Evolutionary conservation across 345 rosid species (phyloP).

Genomic region (Citrus medica): DNA sequence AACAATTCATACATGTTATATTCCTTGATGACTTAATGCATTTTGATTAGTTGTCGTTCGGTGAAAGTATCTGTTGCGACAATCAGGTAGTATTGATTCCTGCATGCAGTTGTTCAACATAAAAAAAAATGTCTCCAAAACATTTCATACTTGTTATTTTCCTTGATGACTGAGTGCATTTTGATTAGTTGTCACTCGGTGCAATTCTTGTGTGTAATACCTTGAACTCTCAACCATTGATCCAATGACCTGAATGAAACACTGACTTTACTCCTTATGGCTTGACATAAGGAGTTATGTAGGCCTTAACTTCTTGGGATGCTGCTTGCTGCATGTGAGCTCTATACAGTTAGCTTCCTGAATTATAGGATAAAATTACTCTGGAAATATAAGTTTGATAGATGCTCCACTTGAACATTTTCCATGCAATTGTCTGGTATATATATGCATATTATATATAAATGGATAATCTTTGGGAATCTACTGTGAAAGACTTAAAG

Average conservation of each 20-base stretch:
- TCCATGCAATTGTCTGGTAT: background rate
- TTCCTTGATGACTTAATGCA: no score
- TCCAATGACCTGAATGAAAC: background rate
- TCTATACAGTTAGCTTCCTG: background rate
- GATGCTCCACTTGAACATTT: background rate
- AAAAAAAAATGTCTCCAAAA: background rate
- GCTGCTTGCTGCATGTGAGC: background rate
- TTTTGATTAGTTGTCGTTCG: no score
- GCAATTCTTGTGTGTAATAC: background rate
- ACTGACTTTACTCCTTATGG: background rate
- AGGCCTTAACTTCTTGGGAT: background rate
- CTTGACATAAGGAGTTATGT: background rate
- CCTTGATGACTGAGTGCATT: background rate
- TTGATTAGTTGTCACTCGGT: background rate
- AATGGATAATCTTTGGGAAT: background rate
- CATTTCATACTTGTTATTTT: background rate
- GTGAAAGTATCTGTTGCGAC: conserved; percentile 64
- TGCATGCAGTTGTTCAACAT: background rate
- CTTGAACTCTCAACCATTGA: background rate
- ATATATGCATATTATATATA: background rate
- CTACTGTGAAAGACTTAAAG: background rate
- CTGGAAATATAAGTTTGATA: background rate
- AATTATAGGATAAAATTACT: background rate
- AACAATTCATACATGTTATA: no score
- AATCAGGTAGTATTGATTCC: conserved; percentile 52